Evolutionary conservation across 768 basidiomycete genomes (phyloP).

Genomic region (Boletus reticuloceps): DNA sequence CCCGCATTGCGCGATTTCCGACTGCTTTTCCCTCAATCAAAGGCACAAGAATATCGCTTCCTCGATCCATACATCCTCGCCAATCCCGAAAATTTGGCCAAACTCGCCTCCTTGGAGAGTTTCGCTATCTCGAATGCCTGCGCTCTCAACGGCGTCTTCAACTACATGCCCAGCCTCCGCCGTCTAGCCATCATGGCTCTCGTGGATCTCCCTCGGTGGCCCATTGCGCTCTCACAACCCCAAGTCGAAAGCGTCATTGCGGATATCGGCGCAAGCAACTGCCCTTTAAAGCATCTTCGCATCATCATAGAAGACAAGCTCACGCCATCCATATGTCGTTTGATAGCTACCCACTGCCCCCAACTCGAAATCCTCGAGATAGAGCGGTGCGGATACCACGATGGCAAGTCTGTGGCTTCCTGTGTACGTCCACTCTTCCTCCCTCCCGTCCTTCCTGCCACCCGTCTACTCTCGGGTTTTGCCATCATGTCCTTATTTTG

Average conservation of each 20-base stretch:
- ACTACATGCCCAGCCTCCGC: constrained; percentile 27
- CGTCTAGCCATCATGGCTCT: constrained; percentile 33
- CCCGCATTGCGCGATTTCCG: constrained; percentile 30
- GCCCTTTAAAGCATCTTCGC: constrained; percentile 32
- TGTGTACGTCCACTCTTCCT: constrained; percentile 30
- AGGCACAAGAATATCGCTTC: constrained; percentile 24
- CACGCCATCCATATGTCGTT: constrained; percentile 28
- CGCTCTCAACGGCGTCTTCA: constrained; percentile 27
- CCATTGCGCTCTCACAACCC: constrained; percentile 33
- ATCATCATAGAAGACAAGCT: constrained; percentile 37
- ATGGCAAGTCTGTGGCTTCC: constrained; percentile 35
- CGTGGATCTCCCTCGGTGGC: constrained; percentile 36
- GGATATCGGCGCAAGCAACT: constrained; percentile 32
- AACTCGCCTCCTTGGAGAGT: constrained; percentile 33
- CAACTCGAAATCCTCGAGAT: constrained; percentile 34
- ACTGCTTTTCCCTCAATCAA: constrained; percentile 31
- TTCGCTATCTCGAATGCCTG: constrained; percentile 38
- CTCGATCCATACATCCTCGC: constrained; percentile 23
- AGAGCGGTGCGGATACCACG: constrained; percentile 36
- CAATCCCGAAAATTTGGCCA: constrained; percentile 20
- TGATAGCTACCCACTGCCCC: constrained; percentile 30
- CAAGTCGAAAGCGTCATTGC: constrained; percentile 30
- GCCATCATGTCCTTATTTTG: constrained; percentile 20
- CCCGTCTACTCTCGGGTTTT: constrained; percentile 13
- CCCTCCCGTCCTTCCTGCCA: constrained; percentile 8